phyloP scores from a whole-genome alignment of 2,329 filamentous ascomycete species.

The Fusarium algeriense region DNA sequence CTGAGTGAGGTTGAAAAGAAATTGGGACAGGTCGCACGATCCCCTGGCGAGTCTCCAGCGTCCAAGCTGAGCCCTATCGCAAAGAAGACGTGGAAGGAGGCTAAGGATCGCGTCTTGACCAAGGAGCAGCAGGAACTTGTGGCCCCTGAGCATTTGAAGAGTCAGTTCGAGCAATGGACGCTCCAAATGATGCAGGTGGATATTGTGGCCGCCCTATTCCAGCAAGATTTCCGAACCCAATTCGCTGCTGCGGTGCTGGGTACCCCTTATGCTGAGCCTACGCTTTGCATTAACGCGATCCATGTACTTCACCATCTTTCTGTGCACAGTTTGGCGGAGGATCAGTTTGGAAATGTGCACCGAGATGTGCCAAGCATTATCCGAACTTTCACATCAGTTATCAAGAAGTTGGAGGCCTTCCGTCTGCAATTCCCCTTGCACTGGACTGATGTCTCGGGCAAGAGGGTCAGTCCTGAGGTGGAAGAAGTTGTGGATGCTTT shows the following conservation, averaged over 20 bases:
- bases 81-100: constrained; percentile 62
- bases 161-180: constrained; percentile 62
- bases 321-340: constrained; percentile 80
- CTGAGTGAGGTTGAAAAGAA: constrained; percentile 61
- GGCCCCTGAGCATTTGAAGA: constrained; percentile 61
- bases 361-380: constrained; percentile 81
- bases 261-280: constrained; percentile 76
- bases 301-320: constrained; percentile 77
- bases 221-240: constrained; percentile 74
- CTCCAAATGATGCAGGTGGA: constrained; percentile 60
- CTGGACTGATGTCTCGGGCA: constrained; percentile 81
- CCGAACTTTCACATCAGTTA: constrained; percentile 76
- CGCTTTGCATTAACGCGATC: constrained; percentile 78
- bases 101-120: constrained; percentile 62
- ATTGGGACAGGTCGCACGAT: constrained; percentile 57
- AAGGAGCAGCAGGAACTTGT: constrained; percentile 68
- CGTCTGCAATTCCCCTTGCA: constrained; percentile 70
- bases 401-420: constrained; percentile 77
- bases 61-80: constrained; percentile 65
- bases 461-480: constrained; percentile 72
- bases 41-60: constrained; percentile 62
- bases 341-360: constrained; percentile 88
- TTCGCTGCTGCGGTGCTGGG: constrained; percentile 78
- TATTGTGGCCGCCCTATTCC: constrained; percentile 75
- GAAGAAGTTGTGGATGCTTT: constrained; percentile 75